phyloP scores from a whole-genome alignment of 1,284 basidiomycete genomes.

The Pseudozyma tsukubaensis region DNA sequence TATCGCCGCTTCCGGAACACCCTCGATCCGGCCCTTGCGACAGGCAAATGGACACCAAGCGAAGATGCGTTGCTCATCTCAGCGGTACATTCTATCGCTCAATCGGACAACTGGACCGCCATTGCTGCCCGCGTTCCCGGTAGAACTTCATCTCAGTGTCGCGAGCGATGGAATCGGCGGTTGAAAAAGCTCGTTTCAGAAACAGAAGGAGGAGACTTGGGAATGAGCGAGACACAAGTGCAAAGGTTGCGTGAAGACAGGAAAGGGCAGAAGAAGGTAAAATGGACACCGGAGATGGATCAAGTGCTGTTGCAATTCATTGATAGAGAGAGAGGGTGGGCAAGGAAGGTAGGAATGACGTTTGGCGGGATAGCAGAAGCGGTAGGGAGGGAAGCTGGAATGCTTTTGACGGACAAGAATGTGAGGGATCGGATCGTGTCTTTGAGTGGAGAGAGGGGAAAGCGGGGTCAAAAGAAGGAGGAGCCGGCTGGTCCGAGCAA shows the following conservation, averaged over 20 bases:
- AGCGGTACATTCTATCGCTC: slow-evolving; percentile 15
- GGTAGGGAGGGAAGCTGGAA: slow-evolving; percentile 7
- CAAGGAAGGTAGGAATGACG: slow-evolving; percentile 11
- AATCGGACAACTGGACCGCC: slow-evolving; percentile 26
- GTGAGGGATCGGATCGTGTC: slow-evolving; percentile 16
- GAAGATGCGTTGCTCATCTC: slow-evolving; percentile 34
- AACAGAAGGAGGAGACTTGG: not conserved
- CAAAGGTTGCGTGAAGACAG: slow-evolving; percentile 6
- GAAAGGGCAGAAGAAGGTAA: slow-evolving; percentile 6
- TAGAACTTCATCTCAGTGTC: slow-evolving; percentile 38
- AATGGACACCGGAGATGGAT: slow-evolving; percentile 38
- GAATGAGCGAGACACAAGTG: slow-evolving; percentile 5
- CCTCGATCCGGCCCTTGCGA: slow-evolving; percentile 31
- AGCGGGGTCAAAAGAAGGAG: not conserved
- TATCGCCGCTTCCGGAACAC: slow-evolving; percentile 41
- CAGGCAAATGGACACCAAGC: slow-evolving; percentile 28
- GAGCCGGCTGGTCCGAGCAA: not conserved
- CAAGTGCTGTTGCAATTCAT: slow-evolving; percentile 13
- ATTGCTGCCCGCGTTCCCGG: slow-evolving; percentile 31
- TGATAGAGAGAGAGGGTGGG: slow-evolving; percentile 11
- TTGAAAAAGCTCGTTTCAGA: slow-evolving; percentile 24
- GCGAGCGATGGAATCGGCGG: slow-evolving; percentile 38
- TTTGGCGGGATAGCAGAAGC: slow-evolving; percentile 22
- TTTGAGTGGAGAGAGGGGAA: slow-evolving; percentile 2
- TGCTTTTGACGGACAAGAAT: slow-evolving; percentile 26